These are phyloP conservation scores for Xylaria multiplex DNA, from an alignment of 2,329 filamentous ascomycete species.

Conservation along the genomic window DNA sequence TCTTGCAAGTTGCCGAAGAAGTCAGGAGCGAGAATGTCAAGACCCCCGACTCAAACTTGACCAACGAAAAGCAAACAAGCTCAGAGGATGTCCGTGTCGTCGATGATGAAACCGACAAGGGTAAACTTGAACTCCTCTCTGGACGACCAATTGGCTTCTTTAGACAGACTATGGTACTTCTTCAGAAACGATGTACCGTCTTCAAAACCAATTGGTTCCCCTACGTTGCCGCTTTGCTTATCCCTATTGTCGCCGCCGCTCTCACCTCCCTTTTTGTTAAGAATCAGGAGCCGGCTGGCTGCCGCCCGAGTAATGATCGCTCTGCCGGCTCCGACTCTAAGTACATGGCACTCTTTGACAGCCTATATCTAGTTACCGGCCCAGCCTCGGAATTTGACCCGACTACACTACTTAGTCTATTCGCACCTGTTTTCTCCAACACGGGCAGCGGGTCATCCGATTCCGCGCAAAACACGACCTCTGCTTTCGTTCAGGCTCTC, in stretches of 20 bases:
- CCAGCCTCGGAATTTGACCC: conserved; percentile 55
- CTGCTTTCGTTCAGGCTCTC: conserved; percentile 51
- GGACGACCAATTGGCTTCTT: conserved; percentile 76
- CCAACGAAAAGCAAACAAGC: conserved; percentile 42
- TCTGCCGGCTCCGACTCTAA: conserved; percentile 51
- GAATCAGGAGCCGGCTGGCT: conserved; percentile 45
- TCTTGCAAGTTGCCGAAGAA: conserved; percentile 86
- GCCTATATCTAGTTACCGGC: conserved; percentile 56
- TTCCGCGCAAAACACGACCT: conserved; percentile 24
- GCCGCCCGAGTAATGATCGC: conserved; percentile 47
- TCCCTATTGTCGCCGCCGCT: conserved; percentile 82
- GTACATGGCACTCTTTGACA: conserved; percentile 49
- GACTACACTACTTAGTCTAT: conserved; percentile 47
- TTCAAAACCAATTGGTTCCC: conserved; percentile 82
- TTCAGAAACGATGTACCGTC: conserved; percentile 80
- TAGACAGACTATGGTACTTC: conserved; percentile 77
- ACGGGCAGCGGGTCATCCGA: conserved; percentile 25
- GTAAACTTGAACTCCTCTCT: conserved; percentile 67
- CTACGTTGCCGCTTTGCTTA: conserved; percentile 76
- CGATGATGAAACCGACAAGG: conserved; percentile 46
- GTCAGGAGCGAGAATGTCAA: conserved; percentile 63
- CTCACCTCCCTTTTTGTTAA: conserved; percentile 81
- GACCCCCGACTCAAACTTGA: conserved; percentile 25
- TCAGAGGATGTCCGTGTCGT: conserved; percentile 39
- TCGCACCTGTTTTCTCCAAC: conserved; percentile 54